Evolutionary conservation across 257 asterid species (phyloP).

Genomic region (Solanum gracilifrons): DNA sequence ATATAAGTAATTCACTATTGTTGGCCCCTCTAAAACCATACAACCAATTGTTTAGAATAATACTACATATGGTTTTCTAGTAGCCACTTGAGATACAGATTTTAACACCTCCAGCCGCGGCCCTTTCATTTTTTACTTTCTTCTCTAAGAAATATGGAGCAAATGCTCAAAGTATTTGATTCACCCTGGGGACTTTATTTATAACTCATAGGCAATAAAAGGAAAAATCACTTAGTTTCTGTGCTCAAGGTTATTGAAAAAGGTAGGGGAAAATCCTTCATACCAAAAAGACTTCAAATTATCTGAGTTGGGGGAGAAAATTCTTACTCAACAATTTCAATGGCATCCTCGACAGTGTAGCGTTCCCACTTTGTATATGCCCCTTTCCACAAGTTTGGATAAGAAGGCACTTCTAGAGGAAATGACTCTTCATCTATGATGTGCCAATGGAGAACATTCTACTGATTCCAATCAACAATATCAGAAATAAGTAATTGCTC

Average conservation of each 20-base stretch:
- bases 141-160: not conserved
- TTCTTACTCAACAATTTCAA: constrained; percentile 67
- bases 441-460: constrained; percentile 98
- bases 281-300: not conserved
- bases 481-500: not conserved
- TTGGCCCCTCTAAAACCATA: not conserved
- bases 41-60: not conserved
- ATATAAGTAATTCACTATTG: not conserved
- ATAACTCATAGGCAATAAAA: not conserved
- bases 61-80: not conserved
- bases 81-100: not conserved
- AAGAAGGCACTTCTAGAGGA: constrained; percentile 88
- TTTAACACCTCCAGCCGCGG: not conserved
- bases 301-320: not conserved
- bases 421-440: constrained; percentile 92
- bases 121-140: not conserved
- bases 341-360: constrained; percentile 75
- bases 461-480: constrained; percentile 39
- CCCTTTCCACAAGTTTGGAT: constrained; percentile 88
- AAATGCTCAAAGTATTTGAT: not conserved
- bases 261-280: not conserved
- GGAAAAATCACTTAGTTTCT: not conserved
- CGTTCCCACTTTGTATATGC: constrained; percentile 88
- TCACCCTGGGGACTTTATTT: not conserved
- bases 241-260: not conserved